Percentiles rank a stretch among this genome's conserved stretches.
phyloP scores from a whole-genome alignment of 2,329 filamentous ascomycete genomes.

The Nemania sp. region DNA sequence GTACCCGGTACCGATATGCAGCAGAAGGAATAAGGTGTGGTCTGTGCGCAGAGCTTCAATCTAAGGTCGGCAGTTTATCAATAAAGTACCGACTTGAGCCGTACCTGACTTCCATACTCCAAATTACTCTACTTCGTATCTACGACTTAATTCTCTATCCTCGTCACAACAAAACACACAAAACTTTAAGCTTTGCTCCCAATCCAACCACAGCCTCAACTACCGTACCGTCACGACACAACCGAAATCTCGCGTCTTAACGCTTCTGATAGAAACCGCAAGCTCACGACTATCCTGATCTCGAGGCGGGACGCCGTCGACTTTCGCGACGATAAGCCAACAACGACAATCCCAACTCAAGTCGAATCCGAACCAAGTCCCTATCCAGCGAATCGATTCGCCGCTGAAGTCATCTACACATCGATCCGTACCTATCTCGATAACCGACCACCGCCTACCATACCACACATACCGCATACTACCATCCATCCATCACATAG shows the following conservation, averaged over 20 bases:
- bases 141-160: not conserved
- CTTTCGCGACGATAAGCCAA: not conserved
- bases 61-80: not conserved
- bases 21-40: not conserved
- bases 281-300: not conserved
- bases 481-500: no score
- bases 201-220: not conserved
- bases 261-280: not conserved
- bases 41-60: not conserved
- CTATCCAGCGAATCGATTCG: not conserved
- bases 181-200: not conserved
- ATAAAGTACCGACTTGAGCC: not conserved
- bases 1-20: constrained; percentile 2
- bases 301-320: no score
- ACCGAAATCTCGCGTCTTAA: not conserved
- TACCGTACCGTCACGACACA: no score
- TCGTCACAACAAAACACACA: not conserved
- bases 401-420: not conserved
- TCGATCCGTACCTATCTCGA: not conserved
- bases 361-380: not conserved
- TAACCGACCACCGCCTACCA: no score
- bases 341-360: not conserved
- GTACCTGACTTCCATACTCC: no score
- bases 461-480: no score
- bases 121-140: not conserved